Percentiles rank a stretch among this genome's conserved stretches.
phyloP scores from a whole-genome alignment of 2,329 filamentous ascomycete species.

The Scleromitrula shiraiana region DNA sequence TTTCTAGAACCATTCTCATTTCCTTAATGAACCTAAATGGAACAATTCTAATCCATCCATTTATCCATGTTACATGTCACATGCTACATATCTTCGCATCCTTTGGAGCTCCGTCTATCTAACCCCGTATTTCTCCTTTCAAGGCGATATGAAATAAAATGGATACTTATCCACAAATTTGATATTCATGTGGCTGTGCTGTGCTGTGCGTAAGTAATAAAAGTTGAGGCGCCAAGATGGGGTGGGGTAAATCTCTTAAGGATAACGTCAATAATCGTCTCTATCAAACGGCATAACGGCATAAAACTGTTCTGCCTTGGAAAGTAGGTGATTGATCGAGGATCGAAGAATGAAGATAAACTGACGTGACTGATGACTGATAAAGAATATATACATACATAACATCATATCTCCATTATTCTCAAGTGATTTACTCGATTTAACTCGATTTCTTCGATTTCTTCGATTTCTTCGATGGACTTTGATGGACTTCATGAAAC shows the following conservation, averaged over 20 bases:
- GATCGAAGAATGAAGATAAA: neutral
- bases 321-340: neutral
- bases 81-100: conserved; percentile 1
- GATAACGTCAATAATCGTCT: too few species aligned
- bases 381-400: neutral
- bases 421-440: neutral
- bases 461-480: too few species aligned
- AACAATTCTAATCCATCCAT: neutral
- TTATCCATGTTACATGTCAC: neutral
- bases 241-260: too few species aligned
- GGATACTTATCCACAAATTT: neutral
- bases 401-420: conserved; percentile 9
- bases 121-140: neutral
- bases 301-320: conserved; percentile 6
- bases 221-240: neutral
- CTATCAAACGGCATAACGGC: too few species aligned
- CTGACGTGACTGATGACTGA: neutral
- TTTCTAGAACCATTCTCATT: neutral
- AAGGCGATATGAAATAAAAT: too few species aligned
- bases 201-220: neutral
- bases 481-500: too few species aligned
- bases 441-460: neutral
- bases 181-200: neutral
- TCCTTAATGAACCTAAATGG: neutral
- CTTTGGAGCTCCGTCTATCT: neutral